These are phyloP conservation scores for Candida pseudofarinosa DNA, from an alignment of 805 yeast genomes.

Conservation along the genomic window DNA sequence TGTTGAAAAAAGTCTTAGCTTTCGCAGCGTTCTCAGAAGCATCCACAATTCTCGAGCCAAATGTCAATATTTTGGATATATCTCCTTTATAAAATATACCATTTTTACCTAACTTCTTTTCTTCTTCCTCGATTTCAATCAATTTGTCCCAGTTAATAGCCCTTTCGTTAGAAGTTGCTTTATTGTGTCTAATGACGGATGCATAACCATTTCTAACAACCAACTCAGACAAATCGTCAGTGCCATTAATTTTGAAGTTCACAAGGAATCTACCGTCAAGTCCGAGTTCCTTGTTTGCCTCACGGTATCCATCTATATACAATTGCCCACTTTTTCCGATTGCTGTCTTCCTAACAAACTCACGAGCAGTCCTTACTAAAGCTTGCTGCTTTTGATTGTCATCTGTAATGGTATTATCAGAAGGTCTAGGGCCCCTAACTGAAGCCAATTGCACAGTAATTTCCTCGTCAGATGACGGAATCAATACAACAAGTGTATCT, in stretches of 20 bases:
- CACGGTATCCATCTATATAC: conserved; percentile 60
- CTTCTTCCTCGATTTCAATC: conserved; percentile 62
- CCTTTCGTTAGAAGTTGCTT: conserved; percentile 62
- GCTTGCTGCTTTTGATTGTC: conserved; percentile 40
- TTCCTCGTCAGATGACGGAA: conserved; percentile 47
- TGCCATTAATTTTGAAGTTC: conserved; percentile 48
- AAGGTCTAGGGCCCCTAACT: conserved; percentile 66
- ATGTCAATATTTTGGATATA: conserved; percentile 45
- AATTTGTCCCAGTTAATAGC: conserved; percentile 76
- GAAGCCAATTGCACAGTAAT: conserved; percentile 73
- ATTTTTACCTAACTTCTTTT: conserved; percentile 46
- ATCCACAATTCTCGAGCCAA: conserved; percentile 62
- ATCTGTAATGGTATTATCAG: conserved; percentile 47
- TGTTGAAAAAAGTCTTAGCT: conserved; percentile 69
- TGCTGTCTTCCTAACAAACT: conserved; percentile 61
- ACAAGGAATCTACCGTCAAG: conserved; percentile 67
- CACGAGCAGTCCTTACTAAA: conserved; percentile 63
- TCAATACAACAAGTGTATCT: conserved; percentile 59
- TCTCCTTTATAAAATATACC: conserved; percentile 59
- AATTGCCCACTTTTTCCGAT: conserved; percentile 71
- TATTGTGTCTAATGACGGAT: conserved; percentile 72
- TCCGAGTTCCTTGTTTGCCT: conserved; percentile 49
- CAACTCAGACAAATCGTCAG: conserved; percentile 55
- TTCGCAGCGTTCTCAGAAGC: conserved; percentile 72
- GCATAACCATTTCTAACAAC: conserved; percentile 69